These are phyloP conservation scores for Nepenthes gracilis DNA, from an alignment of 148 eudicot species.

Conservation along the genomic window DNA sequence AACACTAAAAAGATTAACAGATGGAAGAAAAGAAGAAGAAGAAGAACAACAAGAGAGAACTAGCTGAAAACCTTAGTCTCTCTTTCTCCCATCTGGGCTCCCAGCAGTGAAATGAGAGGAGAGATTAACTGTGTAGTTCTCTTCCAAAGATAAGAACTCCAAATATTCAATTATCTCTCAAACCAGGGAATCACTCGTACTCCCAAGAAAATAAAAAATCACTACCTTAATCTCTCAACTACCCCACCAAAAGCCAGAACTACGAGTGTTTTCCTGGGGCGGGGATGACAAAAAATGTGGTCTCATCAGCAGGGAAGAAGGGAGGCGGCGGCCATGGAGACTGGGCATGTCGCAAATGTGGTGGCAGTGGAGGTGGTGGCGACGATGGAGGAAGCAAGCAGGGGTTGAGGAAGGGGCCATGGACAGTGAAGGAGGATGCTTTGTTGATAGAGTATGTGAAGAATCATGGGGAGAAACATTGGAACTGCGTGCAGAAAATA, in stretches of 20 bases:
- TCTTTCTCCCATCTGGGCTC: not conserved
- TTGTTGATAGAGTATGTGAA: slow-evolving; percentile 7
- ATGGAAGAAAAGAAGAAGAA: not conserved
- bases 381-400: not conserved
- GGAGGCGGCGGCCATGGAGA: not conserved
- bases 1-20: too few species aligned
- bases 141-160: not conserved
- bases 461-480: slow-evolving; percentile 5
- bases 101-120: not conserved
- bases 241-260: too few species aligned
- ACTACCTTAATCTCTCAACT: too few species aligned
- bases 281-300: not conserved
- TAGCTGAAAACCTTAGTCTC: not conserved
- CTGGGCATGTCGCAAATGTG: not conserved
- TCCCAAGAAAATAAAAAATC: not conserved
- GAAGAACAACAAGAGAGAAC: not conserved
- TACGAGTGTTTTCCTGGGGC: too few species aligned
- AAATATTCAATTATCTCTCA: not conserved
- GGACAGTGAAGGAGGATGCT: slow-evolving; percentile 9
- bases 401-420: slow-evolving; percentile 6
- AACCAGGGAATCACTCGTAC: not conserved
- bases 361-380: not conserved
- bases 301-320: not conserved
- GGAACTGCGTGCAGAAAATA: slow-evolving; percentile 8
- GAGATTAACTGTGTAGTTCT: not conserved